Evolutionary conservation across 176 grass and related monocot genomes (phyloP).

Genomic region (Cenchrus americanus): DNA sequence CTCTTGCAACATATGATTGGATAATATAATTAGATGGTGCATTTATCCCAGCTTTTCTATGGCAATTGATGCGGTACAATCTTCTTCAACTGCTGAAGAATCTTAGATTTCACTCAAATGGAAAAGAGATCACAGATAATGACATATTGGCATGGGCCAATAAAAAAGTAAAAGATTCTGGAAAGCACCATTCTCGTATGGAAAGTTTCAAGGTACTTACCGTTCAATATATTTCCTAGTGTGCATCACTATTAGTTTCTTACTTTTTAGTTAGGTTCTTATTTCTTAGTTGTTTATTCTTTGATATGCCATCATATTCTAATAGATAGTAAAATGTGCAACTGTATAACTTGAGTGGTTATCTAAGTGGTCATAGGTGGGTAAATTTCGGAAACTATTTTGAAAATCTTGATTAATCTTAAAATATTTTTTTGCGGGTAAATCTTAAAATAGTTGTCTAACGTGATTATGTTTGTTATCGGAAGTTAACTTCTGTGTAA

Average conservation of each 20-base stretch:
- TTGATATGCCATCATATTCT: not conserved
- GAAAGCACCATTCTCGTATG: constrained; percentile 58
- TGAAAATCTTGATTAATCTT: constrained; percentile 22
- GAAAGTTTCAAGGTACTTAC: constrained; percentile 73
- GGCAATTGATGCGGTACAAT: constrained; percentile 84
- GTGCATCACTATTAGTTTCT: constrained; percentile 22
- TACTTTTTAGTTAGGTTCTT: too few species aligned
- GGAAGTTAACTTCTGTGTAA: constrained; percentile 11
- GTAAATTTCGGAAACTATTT: constrained; percentile 11
- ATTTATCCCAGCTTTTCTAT: constrained; percentile 65
- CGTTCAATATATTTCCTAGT: constrained; percentile 35
- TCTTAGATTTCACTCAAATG: constrained; percentile 68
- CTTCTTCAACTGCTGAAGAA: constrained; percentile 79
- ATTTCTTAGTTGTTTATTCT: too few species aligned
- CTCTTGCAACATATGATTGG: not conserved
- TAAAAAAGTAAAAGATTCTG: constrained; percentile 63
- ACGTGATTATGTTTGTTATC: not conserved
- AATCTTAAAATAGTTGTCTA: not conserved
- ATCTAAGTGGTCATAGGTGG: not conserved
- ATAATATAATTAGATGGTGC: constrained; percentile 12
- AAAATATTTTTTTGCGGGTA: too few species aligned
- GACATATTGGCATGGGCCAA: constrained; percentile 82
- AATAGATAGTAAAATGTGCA: too few species aligned
- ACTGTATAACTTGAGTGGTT: not conserved
- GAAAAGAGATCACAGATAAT: constrained; percentile 66